Evolutionary conservation across 2,329 filamentous ascomycete genomes (phyloP).

Genomic region (Exophiala alcalophila): DNA sequence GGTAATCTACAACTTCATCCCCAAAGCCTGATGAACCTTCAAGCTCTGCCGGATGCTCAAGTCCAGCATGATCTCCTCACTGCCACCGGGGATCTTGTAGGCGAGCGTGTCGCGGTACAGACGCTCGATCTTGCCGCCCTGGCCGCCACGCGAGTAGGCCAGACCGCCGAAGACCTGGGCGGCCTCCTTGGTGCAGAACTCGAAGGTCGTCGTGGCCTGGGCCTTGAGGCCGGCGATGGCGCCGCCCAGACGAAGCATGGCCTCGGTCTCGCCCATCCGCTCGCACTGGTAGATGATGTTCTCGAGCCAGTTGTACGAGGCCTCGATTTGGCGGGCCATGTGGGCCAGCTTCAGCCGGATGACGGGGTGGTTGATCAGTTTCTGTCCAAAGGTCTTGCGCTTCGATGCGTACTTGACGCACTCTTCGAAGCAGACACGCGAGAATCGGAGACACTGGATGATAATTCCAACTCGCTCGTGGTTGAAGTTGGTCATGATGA

Average conservation of each 20-base stretch:
- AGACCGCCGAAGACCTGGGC: conserved; percentile 96
- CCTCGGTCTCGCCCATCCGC: conserved; percentile 89
- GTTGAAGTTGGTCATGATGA: conserved; percentile 99
- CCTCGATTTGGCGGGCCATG: conserved; percentile 97
- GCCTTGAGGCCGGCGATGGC: conserved; percentile 93
- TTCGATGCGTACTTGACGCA: conserved; percentile 96
- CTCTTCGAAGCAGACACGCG: conserved; percentile 95
- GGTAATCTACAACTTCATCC: conserved; percentile 81
- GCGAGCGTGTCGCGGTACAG: conserved; percentile 93
- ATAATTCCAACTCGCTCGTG: conserved; percentile 98
- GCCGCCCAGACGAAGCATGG: conserved; percentile 91
- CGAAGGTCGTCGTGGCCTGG: conserved; percentile 88
- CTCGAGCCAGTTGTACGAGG: conserved; percentile 95
- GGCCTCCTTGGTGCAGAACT: conserved; percentile 95
- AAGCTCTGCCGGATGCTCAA: conserved; percentile 88
- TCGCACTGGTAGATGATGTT: conserved; percentile 90
- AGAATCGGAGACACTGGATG: conserved; percentile 94
- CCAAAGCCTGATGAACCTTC: conserved; percentile 82
- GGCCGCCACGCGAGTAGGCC: conserved; percentile 86
- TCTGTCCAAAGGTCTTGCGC: conserved; percentile 93
- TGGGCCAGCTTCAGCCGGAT: conserved; percentile 97
- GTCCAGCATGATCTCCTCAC: conserved; percentile 98
- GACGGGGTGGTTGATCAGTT: conserved; percentile 92
- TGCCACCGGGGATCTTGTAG: conserved; percentile 93
- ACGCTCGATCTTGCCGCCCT: conserved; percentile 92